Evolutionary conservation across 495 filamentous ascomycete species (phyloP).

Genomic region (Tuber calosporum): DNA sequence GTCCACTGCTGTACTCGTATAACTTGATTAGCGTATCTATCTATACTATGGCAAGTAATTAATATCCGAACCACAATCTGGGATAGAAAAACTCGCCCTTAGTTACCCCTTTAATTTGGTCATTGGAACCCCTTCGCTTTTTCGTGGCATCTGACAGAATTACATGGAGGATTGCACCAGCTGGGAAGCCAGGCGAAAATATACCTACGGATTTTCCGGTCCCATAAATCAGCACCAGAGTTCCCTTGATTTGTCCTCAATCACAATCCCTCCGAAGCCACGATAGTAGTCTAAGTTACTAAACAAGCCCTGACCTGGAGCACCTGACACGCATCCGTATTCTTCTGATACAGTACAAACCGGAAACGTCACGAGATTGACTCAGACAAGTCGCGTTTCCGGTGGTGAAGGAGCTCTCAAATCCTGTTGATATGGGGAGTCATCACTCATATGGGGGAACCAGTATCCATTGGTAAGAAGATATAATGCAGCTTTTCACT

Average conservation of each 20-base stretch:
- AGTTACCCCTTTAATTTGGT: not conserved
- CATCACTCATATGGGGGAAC: not conserved
- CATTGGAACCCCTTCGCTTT: not conserved
- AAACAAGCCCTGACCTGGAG: not conserved
- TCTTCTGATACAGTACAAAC: not conserved
- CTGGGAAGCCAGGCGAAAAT: not conserved
- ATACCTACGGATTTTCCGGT: not conserved
- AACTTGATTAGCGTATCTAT: not conserved
- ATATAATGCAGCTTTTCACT: not conserved
- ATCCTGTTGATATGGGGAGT: not conserved
- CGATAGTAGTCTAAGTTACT: not conserved
- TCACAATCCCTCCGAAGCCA: not conserved
- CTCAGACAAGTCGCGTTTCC: not conserved
- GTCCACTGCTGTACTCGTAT: not conserved
- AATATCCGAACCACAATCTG: not conserved
- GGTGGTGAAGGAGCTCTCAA: not conserved
- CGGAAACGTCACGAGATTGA: not conserved
- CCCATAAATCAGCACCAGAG: not conserved
- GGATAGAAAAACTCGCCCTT: not conserved
- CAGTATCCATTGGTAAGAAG: no score
- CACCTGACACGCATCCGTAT: not conserved
- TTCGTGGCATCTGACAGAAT: not conserved
- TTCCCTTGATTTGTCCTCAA: not conserved
- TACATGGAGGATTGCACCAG: not conserved
- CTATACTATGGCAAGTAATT: not conserved